These are phyloP conservation scores for Lipomyces oligophaga DNA, from an alignment of 805 yeast genomes.

Conservation along the genomic window DNA sequence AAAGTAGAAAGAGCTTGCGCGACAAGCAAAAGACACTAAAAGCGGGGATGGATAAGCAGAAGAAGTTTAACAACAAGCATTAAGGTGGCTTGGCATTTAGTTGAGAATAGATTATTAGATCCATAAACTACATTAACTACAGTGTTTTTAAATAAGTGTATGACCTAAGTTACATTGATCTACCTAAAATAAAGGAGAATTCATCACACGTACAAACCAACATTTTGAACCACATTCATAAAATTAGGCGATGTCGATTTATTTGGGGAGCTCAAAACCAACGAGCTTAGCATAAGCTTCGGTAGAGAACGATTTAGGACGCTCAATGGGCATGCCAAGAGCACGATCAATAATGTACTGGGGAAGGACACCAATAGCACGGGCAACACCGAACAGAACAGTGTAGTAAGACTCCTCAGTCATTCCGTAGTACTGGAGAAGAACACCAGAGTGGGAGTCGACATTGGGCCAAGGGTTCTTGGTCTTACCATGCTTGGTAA, in stretches of 20 bases:
- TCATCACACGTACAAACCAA: no score
- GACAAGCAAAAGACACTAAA: conserved; percentile 83
- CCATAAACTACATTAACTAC: no score
- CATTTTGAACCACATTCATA: no score
- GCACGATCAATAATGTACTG: conserved; percentile 84
- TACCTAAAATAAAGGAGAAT: no score
- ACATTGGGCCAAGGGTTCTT: conserved; percentile 94
- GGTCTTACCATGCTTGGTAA: conserved; percentile 81
- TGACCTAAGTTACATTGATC: no score
- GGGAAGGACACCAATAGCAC: conserved; percentile 83
- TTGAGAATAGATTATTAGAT: no score
- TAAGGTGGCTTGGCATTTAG: no score
- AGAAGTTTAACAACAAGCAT: conserved; percentile 46
- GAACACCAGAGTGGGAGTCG: conserved; percentile 82
- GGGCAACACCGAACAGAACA: conserved; percentile 79
- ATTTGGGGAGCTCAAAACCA: conserved; percentile 24
- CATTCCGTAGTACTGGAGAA: conserved; percentile 80
- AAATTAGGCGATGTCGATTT: no score
- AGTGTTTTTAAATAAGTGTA: no score
- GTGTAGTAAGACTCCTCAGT: conserved; percentile 81
- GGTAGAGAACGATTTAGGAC: conserved; percentile 91
- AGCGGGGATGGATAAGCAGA: conserved; percentile 86
- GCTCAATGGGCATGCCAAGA: conserved; percentile 75
- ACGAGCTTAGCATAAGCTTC: conserved; percentile 83
- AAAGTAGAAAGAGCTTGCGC: conserved; percentile 80